phyloP scores from a whole-genome alignment of 2,329 filamentous ascomycete genomes.

The Apiospora malaysiana region DNA sequence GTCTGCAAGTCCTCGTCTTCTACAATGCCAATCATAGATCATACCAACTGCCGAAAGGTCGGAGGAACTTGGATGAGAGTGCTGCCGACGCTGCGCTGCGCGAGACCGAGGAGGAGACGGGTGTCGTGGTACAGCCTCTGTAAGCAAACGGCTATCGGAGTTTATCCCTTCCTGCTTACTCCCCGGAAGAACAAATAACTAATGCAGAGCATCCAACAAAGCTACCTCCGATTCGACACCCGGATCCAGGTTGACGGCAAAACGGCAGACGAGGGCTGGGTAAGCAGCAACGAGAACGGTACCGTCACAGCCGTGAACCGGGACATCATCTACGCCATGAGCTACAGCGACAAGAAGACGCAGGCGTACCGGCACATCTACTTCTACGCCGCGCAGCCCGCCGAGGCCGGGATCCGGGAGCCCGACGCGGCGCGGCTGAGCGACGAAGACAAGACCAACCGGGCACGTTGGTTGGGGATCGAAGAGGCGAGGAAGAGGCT shows the following conservation, averaged over 20 bases:
- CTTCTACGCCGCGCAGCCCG: constrained; percentile 13
- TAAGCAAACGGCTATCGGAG: neutral
- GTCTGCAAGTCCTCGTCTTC: constrained; percentile 20
- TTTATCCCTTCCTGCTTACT: no score
- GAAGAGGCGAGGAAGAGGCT: neutral
- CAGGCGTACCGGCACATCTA: neutral
- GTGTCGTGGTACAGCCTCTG: constrained; percentile 1
- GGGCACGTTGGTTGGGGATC: neutral
- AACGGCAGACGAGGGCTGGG: neutral
- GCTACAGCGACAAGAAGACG: constrained; percentile 8
- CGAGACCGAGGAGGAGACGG: constrained; percentile 14
- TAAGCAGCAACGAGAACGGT: neutral
- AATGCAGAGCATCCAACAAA: neutral
- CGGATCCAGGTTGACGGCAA: neutral
- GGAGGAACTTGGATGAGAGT: constrained; percentile 3
- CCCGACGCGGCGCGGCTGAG: neutral
- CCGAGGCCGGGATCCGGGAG: neutral
- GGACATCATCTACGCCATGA: neutral
- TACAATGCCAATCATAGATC: constrained; percentile 15
- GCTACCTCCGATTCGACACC: neutral
- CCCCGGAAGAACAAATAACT: neutral
- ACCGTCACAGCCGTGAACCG: neutral
- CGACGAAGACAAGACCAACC: constrained; percentile 2
- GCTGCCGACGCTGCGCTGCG: constrained; percentile 3
- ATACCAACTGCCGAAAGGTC: constrained; percentile 25